Conservation (phyloP, 306 rosid genomes). For the Acacia acuminata region DNA sequence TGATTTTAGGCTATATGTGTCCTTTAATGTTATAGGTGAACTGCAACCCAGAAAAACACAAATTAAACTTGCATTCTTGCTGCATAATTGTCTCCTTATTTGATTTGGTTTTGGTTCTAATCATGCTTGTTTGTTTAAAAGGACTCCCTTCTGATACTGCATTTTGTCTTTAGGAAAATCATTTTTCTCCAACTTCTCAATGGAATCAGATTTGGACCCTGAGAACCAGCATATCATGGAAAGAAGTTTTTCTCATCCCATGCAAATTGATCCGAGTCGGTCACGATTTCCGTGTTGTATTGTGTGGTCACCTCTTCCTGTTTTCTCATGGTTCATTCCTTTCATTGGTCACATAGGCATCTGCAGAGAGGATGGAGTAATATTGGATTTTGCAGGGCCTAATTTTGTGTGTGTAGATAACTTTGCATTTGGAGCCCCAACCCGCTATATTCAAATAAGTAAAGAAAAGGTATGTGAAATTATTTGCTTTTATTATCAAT, state of each 20-base stretch:
- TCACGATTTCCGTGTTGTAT: conserved; percentile 88
- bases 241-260: conserved; percentile 41
- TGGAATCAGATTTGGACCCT: conserved; percentile 61
- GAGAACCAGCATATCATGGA: conserved; percentile 55
- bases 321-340: conserved; percentile 90
- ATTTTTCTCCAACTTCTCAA: conserved; percentile 36
- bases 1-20: not conserved
- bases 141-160: conserved; percentile 15
- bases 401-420: conserved; percentile 84
- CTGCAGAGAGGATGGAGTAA: conserved; percentile 94
- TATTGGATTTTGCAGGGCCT: conserved; percentile 98
- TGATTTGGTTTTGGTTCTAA: conserved; percentile 1
- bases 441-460: conserved; percentile 75
- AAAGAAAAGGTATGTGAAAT: conserved; percentile 59
- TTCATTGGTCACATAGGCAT: conserved; percentile 94
- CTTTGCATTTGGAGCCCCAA: conserved; percentile 83
- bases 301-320: conserved; percentile 98
- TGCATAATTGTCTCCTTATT: not conserved
- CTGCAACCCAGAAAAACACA: not conserved
- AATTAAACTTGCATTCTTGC: not conserved
- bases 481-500: not conserved
- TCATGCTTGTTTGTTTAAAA: not conserved
- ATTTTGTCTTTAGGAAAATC: conserved; percentile 25
- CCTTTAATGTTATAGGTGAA: not conserved
- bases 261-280: conserved; percentile 72